phyloP scores from a whole-genome alignment of 1,284 basidiomycete species.

The Ganoderma sinense region DNA sequence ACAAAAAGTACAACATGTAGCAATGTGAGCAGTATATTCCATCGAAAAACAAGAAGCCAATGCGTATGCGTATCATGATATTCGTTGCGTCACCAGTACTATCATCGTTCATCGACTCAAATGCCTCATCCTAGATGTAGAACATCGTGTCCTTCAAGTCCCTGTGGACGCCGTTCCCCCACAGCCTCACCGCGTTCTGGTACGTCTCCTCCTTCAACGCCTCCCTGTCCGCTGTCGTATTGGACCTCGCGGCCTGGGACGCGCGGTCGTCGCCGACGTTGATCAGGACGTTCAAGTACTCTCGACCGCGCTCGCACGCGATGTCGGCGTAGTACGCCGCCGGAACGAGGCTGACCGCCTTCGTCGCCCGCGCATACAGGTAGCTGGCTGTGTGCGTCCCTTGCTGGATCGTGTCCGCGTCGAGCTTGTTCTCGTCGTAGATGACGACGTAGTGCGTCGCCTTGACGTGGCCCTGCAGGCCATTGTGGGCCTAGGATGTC shows the following conservation, averaged over 20 bases:
- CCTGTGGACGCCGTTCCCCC: slow-evolving; percentile 70
- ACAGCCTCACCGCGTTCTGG: slow-evolving; percentile 57
- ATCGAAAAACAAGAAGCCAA: background rate
- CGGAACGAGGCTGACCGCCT: slow-evolving; percentile 78
- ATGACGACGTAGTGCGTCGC: slow-evolving; percentile 80
- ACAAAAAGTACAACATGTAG: background rate
- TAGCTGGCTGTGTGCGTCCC: slow-evolving; percentile 72
- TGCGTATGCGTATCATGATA: background rate
- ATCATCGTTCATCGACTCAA: background rate
- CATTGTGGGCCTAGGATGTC: slow-evolving; percentile 60
- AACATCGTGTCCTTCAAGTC: slow-evolving; percentile 73
- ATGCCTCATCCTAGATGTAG: slow-evolving; percentile 56
- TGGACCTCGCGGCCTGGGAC: slow-evolving; percentile 11
- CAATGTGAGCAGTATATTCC: background rate
- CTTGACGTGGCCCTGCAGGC: slow-evolving; percentile 70
- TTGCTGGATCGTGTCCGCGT: slow-evolving; percentile 72
- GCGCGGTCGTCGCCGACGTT: slow-evolving; percentile 46
- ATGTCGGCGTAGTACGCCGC: slow-evolving; percentile 82
- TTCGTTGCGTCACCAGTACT: background rate
- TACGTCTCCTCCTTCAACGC: slow-evolving; percentile 55
- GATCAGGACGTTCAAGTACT: slow-evolving; percentile 73
- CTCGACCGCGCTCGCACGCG: slow-evolving; percentile 77
- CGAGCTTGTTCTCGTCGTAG: slow-evolving; percentile 73
- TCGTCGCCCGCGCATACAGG: slow-evolving; percentile 78
- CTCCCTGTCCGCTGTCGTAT: slow-evolving; percentile 52